Percentiles rank a stretch among this genome's conserved stretches.
These are phyloP conservation scores for Xerocomellus intermedius DNA, from an alignment of 768 basidiomycete species.

Conservation along the genomic window DNA sequence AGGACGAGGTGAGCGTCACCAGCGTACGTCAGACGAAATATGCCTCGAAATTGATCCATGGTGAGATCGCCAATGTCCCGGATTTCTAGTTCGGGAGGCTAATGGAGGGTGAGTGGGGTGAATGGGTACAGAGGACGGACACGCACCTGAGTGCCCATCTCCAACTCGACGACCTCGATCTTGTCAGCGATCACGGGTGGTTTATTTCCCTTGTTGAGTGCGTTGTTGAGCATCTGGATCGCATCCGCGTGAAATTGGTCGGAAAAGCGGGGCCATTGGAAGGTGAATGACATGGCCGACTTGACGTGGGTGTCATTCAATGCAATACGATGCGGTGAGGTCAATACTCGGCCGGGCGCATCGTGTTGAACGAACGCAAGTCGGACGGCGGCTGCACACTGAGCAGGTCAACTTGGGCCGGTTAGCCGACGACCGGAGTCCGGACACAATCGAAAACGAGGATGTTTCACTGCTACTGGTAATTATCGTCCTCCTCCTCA, in stretches of 20 bases:
- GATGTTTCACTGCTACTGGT: not conserved
- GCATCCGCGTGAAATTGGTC: slow-evolving; percentile 97
- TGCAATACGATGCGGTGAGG: not conserved
- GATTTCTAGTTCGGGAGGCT: slow-evolving; percentile 97
- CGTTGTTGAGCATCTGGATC: slow-evolving; percentile 94
- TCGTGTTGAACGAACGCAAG: slow-evolving; percentile 21
- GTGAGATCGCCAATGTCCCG: slow-evolving; percentile 97
- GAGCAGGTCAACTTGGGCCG: not conserved
- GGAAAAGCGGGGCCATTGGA: slow-evolving; percentile 96
- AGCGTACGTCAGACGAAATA: slow-evolving; percentile 91
- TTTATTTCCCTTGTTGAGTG: slow-evolving; percentile 95
- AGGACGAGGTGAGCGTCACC: slow-evolving; percentile 89
- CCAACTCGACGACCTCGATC: slow-evolving; percentile 97
- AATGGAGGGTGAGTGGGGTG: slow-evolving; percentile 1
- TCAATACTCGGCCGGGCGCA: slow-evolving; percentile 16
- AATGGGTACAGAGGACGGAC: not conserved
- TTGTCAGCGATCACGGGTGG: slow-evolving; percentile 96
- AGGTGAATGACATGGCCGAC: slow-evolving; percentile 75
- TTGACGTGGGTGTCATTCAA: not conserved
- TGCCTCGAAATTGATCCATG: slow-evolving; percentile 92
- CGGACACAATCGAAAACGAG: not conserved
- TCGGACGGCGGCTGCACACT: not conserved
- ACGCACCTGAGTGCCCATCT: slow-evolving; percentile 94
- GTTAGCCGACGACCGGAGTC: slow-evolving; percentile 1
- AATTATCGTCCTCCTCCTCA: not conserved